A percentile compares a stretch with the other conserved stretches of the same genome.
These are phyloP conservation scores for Fusarium sp. DNA, from an alignment of 2,329 filamentous ascomycete genomes.

Conservation along the genomic window DNA sequence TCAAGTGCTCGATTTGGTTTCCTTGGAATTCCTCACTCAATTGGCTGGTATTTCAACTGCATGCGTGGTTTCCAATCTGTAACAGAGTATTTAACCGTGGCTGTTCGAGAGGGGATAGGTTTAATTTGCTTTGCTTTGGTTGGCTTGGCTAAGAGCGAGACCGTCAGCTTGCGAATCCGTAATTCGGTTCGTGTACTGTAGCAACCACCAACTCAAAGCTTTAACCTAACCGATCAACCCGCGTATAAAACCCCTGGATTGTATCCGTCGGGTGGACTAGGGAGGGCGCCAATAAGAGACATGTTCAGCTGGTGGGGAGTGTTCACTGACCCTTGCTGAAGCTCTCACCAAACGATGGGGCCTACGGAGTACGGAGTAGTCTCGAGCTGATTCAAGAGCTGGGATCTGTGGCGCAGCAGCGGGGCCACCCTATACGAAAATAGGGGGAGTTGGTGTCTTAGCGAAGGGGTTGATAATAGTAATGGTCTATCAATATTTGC, in stretches of 20 bases:
- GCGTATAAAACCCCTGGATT: conserved; percentile 37
- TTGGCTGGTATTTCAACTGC: conserved; percentile 28
- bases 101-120: conserved; percentile 22
- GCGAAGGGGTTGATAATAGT: conserved; percentile 10
- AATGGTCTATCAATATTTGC: not conserved
- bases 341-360: conserved; percentile 35
- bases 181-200: conserved; percentile 24
- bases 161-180: conserved; percentile 21
- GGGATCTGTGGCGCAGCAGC: conserved; percentile 23
- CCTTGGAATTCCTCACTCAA: conserved; percentile 29
- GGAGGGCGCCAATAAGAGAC: conserved; percentile 37
- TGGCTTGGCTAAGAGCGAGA: not conserved
- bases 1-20: conserved; percentile 41
- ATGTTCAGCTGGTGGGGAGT: conserved; percentile 10
- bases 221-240: conserved; percentile 38
- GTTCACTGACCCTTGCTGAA: conserved; percentile 36
- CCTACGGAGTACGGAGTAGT: not conserved
- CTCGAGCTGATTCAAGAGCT: conserved; percentile 4
- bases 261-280: conserved; percentile 20
- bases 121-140: not conserved
- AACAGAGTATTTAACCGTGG: conserved; percentile 24
- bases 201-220: conserved; percentile 32
- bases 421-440: conserved; percentile 7
- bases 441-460: not conserved
- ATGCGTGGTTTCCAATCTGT: conserved; percentile 24